Evolutionary conservation across 1,284 basidiomycete genomes (phyloP).

Genomic region (Moesziomyces antarcticus): DNA sequence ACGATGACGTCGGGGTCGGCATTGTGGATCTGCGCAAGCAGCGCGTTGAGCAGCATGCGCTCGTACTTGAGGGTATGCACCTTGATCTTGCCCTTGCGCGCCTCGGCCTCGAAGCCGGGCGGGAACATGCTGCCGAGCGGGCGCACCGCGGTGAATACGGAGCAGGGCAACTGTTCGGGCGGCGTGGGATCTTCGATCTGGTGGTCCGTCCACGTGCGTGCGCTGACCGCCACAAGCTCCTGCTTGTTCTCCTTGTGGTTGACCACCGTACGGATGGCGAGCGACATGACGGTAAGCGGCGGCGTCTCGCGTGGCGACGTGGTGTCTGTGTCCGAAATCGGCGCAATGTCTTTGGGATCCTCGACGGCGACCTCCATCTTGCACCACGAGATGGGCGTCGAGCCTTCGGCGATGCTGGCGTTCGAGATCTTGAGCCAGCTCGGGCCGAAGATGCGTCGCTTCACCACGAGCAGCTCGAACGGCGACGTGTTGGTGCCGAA

Average conservation of each 20-base stretch:
- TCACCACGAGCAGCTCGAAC: slow-evolving; percentile 93
- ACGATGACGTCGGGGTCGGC: slow-evolving; percentile 94
- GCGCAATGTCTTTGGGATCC: slow-evolving; percentile 88
- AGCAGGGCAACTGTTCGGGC: slow-evolving; percentile 76
- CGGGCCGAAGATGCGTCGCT: slow-evolving; percentile 97
- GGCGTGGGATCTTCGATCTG: slow-evolving; percentile 64
- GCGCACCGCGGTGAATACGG: slow-evolving; percentile 88
- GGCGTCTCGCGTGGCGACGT: slow-evolving; percentile 84
- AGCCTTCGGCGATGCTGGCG: slow-evolving; percentile 74
- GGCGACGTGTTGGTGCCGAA: slow-evolving; percentile 93
- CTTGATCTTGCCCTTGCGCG: slow-evolving; percentile 72
- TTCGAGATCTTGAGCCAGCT: slow-evolving; percentile 89
- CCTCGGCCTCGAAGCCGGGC: slow-evolving; percentile 77
- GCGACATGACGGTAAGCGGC: slow-evolving; percentile 88
- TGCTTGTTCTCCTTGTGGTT: slow-evolving; percentile 94
- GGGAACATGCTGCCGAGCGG: slow-evolving; percentile 89
- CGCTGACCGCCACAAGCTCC: slow-evolving; percentile 87
- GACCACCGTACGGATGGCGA: slow-evolving; percentile 89
- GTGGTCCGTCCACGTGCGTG: slow-evolving; percentile 82
- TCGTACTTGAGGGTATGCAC: slow-evolving; percentile 80
- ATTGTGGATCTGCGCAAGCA: slow-evolving; percentile 84
- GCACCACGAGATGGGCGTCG: slow-evolving; percentile 60
- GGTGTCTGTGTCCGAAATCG: slow-evolving; percentile 79
- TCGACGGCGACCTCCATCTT: slow-evolving; percentile 88
- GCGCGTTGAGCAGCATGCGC: slow-evolving; percentile 82